Evolutionary conservation across 306 rosid species (phyloP).

Genomic region (Quercus parvula): DNA sequence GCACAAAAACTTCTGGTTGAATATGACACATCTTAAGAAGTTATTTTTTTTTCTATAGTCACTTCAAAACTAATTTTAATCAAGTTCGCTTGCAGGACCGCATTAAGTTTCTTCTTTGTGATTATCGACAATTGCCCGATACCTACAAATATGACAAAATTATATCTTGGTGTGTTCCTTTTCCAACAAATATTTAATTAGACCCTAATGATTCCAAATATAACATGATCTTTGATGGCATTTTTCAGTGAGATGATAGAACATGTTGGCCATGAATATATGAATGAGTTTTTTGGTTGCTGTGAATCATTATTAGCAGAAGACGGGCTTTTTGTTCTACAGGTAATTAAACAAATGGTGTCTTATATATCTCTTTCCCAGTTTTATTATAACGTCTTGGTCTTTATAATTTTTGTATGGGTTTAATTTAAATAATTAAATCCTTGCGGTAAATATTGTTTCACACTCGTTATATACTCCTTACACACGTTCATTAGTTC

Average conservation of each 20-base stretch:
- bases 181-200: neutral
- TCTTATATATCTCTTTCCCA: too few species aligned
- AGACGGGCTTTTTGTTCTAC: slow-evolving; percentile 69
- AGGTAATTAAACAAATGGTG: slow-evolving; percentile 37
- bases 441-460: too few species aligned
- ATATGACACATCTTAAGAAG: neutral
- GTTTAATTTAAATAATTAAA: too few species aligned
- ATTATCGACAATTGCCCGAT: slow-evolving; percentile 75
- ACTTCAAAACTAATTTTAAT: neutral
- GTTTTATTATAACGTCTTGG: too few species aligned
- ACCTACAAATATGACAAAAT: slow-evolving; percentile 63
- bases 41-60: neutral
- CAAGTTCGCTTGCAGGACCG: slow-evolving; percentile 43
- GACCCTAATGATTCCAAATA: neutral
- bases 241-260: slow-evolving; percentile 85
- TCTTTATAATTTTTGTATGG: neutral
- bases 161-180: slow-evolving; percentile 72
- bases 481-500: too few species aligned
- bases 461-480: too few species aligned
- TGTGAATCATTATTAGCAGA: slow-evolving; percentile 72
- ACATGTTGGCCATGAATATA: slow-evolving; percentile 72
- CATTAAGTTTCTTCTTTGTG: slow-evolving; percentile 67
- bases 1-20: neutral
- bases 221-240: slow-evolving; percentile 8
- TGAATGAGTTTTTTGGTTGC: slow-evolving; percentile 71